Percentiles rank a stretch among this genome's conserved stretches.
Conservation (phyloP, 192 early-diverging fungal species). For the Ambispora gerdemannii region DNA sequence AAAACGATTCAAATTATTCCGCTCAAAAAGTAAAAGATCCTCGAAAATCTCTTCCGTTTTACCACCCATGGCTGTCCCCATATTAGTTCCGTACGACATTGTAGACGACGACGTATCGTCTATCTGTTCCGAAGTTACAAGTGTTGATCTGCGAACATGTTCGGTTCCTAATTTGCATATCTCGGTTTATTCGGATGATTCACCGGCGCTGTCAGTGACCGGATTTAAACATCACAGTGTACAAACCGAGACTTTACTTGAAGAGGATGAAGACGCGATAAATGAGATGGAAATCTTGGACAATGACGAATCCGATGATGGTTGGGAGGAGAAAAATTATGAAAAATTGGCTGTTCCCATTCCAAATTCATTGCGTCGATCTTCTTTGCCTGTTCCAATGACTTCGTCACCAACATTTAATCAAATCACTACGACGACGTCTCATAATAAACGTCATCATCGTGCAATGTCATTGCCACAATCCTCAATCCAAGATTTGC, state of each 20-base stretch:
- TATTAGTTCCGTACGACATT: background rate
- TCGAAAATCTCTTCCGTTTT: background rate
- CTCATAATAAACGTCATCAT: conserved; percentile 21
- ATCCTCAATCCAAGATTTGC: background rate
- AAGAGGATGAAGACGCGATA: conserved; percentile 41
- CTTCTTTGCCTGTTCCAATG: background rate
- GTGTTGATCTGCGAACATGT: background rate
- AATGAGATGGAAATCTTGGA: conserved; percentile 35
- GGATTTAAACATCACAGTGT: background rate
- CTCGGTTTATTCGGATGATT: background rate
- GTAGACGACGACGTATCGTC: conserved; percentile 21
- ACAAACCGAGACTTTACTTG: background rate
- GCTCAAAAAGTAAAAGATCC: background rate
- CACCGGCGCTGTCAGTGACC: background rate
- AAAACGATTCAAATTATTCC: background rate
- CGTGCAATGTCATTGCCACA: conserved; percentile 22
- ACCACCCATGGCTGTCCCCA: background rate
- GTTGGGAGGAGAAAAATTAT: background rate
- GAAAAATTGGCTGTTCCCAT: background rate
- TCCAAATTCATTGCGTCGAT: conserved; percentile 3
- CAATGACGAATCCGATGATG: conserved; percentile 26
- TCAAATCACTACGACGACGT: conserved; percentile 32
- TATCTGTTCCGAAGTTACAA: conserved; percentile 1
- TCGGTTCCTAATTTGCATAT: conserved; percentile 2
- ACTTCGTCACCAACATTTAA: conserved; percentile 7